Evolutionary conservation across 2,329 filamentous ascomycete genomes (phyloP), one percentile per base, ranked within the genome.

Genomic region (Ascomycota sp.): DNA sequence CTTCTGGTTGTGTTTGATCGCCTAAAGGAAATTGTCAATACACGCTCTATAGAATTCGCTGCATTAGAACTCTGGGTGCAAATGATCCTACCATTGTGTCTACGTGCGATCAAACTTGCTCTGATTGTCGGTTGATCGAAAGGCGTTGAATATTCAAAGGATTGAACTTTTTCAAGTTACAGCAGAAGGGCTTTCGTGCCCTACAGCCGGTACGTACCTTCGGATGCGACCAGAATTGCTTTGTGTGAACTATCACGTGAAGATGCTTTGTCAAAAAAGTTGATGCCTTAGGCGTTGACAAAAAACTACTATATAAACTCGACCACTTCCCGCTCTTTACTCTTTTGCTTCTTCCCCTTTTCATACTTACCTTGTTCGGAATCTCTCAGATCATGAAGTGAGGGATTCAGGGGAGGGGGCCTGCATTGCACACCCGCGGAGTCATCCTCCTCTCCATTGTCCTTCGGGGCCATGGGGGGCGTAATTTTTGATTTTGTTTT

Each of bases 1-100:
- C 71, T 86, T 79, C 72, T 93, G 83, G 71, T 95, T 95, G 79
- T 93, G 83, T 76, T 92, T 92, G 82, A 95, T 92, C 72, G 86
- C 80, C 84, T 76, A 46, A 35, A 44, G 36, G 39, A 36, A 50
- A 46, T 42, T 36, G 36, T 48, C 9, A 13, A 3, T 24, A 9
- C 24, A 4, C 6, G 12, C 10, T 10, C 5, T 11, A 3, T 27
- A 6, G 6, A 6, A 27, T 2, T 27, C 9, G 9, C 27, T 27
- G 27, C 16, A 21, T 27, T 27, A 3, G 27, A 27, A 27, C 6
- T 9, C 6, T 11, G 41, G 42, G 16, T 24, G 5, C 3, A 8
- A 9, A 16, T 35, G n/a, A 40, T 33, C 58, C 51, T 57, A 64
- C 61, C 62, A 64, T 66, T 64, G 51, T 64, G 61, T 49, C 59